Evolutionary conservation across 495 filamentous ascomycete genomes (phyloP), one percentile per base, ranked within the genome.

Genomic region (Penicillium diatomitis): DNA sequence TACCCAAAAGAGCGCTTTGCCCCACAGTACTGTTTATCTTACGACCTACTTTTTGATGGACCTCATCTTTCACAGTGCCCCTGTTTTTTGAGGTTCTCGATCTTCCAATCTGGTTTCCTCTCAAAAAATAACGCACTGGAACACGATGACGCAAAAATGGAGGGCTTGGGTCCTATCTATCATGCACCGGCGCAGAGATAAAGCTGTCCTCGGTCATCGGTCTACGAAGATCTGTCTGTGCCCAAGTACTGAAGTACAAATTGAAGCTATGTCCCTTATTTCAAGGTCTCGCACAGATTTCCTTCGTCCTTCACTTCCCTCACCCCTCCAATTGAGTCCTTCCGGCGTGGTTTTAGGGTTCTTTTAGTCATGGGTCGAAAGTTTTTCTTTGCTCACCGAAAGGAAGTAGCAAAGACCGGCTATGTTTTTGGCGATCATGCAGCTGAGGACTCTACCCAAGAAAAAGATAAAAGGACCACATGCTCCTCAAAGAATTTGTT

Each of bases 221-320:
- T 29, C 40, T 40, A 38, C 8, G 10, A 38, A 33, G 37, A 42
- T 41, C 27, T 42, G 38, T 44, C 32, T 44, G 41, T 50, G 41
- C 32, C 8, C 6, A 41, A 46, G 9, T 41, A 1, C 11, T 41
- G n/a, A 41, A 36, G 31, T 47, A 51, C 40, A 51, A 51, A 51
- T 46, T 41, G 42, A 9, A 47, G 37, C 49, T 51, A 36, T 36
- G 11, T 51, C 12, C 38, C 49, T 42, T 11, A 27, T 41, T 11
- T 41, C 36, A 38, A 32, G n/a, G 11, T 39, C 9, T 11, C 30
- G 20, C 27, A 36, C 30, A 51, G 4, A 34, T 39, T 39, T 8
- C 86, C 56, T 88, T 87, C 73, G 84, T 83, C 68, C 70, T 85
- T 55, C 83, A 81, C 31, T 37, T 41, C 32, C 5, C 20, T 20